Evolutionary conservation across 805 yeast species (phyloP).

Genomic region (Brettanomyces sp.): DNA sequence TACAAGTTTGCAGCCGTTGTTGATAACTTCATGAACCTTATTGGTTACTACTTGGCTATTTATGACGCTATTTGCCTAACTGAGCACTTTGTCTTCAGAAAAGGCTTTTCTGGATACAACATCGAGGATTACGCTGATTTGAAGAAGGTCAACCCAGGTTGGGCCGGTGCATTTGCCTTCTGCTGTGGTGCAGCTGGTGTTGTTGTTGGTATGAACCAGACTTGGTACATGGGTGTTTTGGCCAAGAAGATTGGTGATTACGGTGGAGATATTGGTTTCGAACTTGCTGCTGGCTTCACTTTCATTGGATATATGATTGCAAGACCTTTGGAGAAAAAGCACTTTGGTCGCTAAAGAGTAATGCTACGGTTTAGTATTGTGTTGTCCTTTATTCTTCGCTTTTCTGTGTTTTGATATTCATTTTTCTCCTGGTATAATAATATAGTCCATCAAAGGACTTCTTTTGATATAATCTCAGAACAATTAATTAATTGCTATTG

Average conservation of each 20-base stretch:
- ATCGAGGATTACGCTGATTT: conserved; percentile 51
- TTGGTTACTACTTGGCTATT: conserved; percentile 85
- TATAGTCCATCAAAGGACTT: too few species aligned
- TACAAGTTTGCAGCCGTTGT: conserved; percentile 64
- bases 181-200: conserved; percentile 80
- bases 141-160: conserved; percentile 59
- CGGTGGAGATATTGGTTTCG: conserved; percentile 87
- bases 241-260: conserved; percentile 48
- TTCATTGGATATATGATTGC: conserved; percentile 48
- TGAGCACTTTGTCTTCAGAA: conserved; percentile 76
- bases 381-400: too few species aligned
- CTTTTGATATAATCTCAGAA: too few species aligned
- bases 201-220: conserved; percentile 79
- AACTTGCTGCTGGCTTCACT: conserved; percentile 59
- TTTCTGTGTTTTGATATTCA: too few species aligned
- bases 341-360: conserved; percentile 35
- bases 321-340: conserved; percentile 62
- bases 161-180: conserved; percentile 74
- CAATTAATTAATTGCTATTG: too few species aligned
- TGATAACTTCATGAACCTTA: conserved; percentile 82
- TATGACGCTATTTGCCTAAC: conserved; percentile 65
- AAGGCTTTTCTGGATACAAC: conserved; percentile 53
- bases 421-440: too few species aligned
- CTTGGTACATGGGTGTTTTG: conserved; percentile 71
- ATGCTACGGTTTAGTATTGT: neutral